Evolutionary conservation across 163 green algal species (phyloP).

Genomic region (Picocystis sp.): DNA sequence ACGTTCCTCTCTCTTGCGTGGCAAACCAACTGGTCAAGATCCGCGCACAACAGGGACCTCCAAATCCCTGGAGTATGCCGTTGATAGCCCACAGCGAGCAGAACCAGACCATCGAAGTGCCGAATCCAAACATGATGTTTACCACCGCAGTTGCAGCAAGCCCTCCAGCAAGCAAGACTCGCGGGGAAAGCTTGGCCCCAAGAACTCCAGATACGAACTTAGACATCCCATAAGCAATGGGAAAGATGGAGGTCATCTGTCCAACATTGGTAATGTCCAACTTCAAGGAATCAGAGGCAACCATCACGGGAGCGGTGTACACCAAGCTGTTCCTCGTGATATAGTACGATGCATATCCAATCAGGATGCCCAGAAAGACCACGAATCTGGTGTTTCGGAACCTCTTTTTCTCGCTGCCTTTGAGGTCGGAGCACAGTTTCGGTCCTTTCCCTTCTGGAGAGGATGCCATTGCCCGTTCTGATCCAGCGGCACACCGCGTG

Average conservation of each 20-base stretch:
- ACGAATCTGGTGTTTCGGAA: constrained; percentile 6
- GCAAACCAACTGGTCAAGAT: constrained; percentile 92
- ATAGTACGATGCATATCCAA: constrained; percentile 77
- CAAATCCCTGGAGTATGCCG: constrained; percentile 80
- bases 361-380: constrained; percentile 15
- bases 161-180: constrained; percentile 64
- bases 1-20: constrained; percentile 33
- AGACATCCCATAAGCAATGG: constrained; percentile 72
- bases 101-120: constrained; percentile 65
- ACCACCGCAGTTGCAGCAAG: constrained; percentile 69
- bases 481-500: no score
- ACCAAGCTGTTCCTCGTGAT: constrained; percentile 81
- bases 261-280: constrained; percentile 84
- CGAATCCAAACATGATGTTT: constrained; percentile 69
- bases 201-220: constrained; percentile 88
- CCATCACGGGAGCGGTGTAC: constrained; percentile 86
- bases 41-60: constrained; percentile 77
- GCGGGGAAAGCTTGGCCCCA: constrained; percentile 56
- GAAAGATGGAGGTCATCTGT: constrained; percentile 87
- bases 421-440: no score
- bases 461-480: no score
- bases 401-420: background rate
- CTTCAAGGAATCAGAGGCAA: constrained; percentile 55
- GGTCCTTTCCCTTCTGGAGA: no score
- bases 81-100: constrained; percentile 78